Percentiles rank a stretch among this genome's conserved stretches.
Evolutionary conservation across 1,284 basidiomycete species (phyloP).

Genomic region (Microbotryum violaceum): DNA sequence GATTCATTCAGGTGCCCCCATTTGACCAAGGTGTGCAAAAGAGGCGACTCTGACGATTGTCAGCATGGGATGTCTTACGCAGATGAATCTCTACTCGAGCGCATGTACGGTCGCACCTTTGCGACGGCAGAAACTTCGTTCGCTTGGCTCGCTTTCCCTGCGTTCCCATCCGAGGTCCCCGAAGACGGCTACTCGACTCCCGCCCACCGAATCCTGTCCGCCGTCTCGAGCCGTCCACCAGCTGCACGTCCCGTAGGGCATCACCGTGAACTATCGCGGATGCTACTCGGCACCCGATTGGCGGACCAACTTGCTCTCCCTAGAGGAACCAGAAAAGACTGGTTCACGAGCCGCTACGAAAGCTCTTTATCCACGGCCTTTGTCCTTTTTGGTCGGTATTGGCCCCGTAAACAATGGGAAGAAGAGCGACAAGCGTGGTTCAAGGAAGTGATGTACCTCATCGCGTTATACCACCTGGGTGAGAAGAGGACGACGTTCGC

Average conservation of each 20-base stretch:
- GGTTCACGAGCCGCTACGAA: conserved; percentile 14
- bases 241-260: conserved; percentile 10
- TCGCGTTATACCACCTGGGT: conserved; percentile 32
- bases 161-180: conserved; percentile 19
- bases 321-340: conserved; percentile 2
- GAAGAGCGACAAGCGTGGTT: conserved; percentile 17
- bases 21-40: too few relatives aligned
- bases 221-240: conserved; percentile 28
- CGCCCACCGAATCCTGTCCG: conserved; percentile 30
- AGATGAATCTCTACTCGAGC: conserved; percentile 12
- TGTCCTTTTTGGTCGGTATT: conserved; percentile 16
- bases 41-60: too few relatives aligned
- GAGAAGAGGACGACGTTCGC: conserved; percentile 30
- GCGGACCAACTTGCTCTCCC: conserved; percentile 32
- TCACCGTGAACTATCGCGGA: conserved; percentile 27
- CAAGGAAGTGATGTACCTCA: conserved; percentile 21
- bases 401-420: conserved; percentile 26
- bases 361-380: conserved; percentile 8
- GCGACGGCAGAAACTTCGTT: conserved; percentile 26
- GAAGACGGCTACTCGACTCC: conserved; percentile 18
- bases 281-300: conserved; percentile 21
- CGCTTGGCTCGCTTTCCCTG: conserved; percentile 31
- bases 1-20: too few relatives aligned
- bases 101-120: conserved; percentile 18
- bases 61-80: too few relatives aligned